Evolutionary conservation across 768 basidiomycete genomes (phyloP).

Genomic region (Leccinum longicurvipes): DNA sequence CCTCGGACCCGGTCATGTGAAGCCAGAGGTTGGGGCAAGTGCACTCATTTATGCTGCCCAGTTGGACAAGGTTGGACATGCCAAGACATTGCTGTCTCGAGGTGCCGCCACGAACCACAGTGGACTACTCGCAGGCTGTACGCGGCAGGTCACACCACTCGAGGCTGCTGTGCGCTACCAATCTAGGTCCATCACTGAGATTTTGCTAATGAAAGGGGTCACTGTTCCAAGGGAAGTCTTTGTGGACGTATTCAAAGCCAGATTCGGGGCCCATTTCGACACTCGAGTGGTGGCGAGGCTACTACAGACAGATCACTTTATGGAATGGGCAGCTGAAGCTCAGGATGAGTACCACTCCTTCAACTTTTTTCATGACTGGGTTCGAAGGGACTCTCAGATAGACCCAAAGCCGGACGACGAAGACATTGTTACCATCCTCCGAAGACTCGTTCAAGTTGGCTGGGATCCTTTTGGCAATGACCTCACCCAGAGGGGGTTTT

Average conservation of each 20-base stretch:
- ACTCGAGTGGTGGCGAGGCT: neutral
- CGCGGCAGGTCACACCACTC: neutral
- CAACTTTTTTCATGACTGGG: neutral
- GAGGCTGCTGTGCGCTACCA: neutral
- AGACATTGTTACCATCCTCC: neutral
- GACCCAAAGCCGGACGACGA: neutral
- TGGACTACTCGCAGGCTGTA: neutral
- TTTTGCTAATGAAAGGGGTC: neutral
- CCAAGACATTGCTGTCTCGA: neutral
- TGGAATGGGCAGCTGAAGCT: neutral
- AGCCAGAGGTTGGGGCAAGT: neutral
- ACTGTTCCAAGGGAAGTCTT: neutral
- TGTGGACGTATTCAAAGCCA: neutral
- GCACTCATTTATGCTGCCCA: neutral
- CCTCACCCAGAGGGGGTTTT: neutral
- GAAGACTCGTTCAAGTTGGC: neutral
- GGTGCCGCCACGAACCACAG: neutral
- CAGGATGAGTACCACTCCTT: neutral
- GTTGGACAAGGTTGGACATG: neutral
- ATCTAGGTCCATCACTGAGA: neutral
- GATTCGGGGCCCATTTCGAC: neutral
- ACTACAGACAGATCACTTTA: neutral
- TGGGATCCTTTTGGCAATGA: neutral
- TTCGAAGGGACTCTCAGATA: rapidly evolving
- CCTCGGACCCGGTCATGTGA: neutral